A percentile compares a stretch with the other conserved stretches of the same genome.
Conservation (phyloP, 225 moss, liverwort and hornwort species). For the Marchantia polymorpha region DNA sequence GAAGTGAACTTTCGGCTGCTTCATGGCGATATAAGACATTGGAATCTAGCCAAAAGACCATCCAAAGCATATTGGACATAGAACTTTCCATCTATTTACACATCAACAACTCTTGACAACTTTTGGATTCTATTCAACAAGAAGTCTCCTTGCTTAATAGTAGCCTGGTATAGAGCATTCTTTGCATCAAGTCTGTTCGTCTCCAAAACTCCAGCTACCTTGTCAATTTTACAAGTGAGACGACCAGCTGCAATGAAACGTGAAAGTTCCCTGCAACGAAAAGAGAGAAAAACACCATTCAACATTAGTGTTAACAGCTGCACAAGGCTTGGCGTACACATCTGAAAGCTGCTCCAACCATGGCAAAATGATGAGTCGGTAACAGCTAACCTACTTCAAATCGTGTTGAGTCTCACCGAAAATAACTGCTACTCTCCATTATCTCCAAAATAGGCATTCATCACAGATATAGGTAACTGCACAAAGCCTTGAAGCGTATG, state of each 20-base stretch:
- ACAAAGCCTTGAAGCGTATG: neutral
- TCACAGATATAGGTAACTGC: neutral
- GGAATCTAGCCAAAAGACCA: neutral
- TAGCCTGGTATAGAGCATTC: conserved; percentile 93
- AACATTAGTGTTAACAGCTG: neutral
- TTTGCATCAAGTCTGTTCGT: conserved; percentile 97
- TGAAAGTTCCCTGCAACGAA: conserved; percentile 63
- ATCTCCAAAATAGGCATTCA: neutral
- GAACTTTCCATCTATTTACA: conserved; percentile 35
- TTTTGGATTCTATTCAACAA: conserved; percentile 98
- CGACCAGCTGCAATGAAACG: conserved; percentile 94
- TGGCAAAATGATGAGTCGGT: neutral
- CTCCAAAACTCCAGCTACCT: conserved; percentile 93
- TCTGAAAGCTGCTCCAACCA: too few species aligned
- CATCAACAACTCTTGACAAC: conserved; percentile 94
- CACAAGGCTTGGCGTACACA: neutral
- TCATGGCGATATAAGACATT: conserved; percentile 9
- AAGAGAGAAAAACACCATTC: neutral
- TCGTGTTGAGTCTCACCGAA: neutral
- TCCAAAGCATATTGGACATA: neutral
- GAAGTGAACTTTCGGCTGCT: neutral
- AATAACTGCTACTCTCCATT: neutral
- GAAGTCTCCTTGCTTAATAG: conserved; percentile 99
- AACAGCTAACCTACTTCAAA: neutral
- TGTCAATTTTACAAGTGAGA: conserved; percentile 97